Evolutionary conservation across 441 rosid species (phyloP).

Genomic region (Theobroma grandiflorum): DNA sequence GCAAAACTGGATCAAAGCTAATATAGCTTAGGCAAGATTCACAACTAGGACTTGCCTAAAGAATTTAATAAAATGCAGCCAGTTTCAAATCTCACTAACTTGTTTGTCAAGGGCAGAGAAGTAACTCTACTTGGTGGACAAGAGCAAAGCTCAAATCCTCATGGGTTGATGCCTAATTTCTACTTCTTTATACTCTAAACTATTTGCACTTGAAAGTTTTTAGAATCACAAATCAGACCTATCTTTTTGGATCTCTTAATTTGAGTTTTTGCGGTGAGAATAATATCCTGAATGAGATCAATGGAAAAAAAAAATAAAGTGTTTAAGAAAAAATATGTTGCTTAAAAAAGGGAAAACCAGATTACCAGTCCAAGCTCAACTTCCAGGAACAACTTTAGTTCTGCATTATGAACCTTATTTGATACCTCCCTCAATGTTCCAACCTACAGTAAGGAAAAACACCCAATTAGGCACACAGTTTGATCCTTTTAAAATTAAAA

Average conservation of each 20-base stretch:
- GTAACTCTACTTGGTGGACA: background rate
- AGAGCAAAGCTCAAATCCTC: background rate
- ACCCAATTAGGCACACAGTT: background rate
- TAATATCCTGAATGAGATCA: constrained; percentile 19
- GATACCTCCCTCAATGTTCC: constrained; percentile 57
- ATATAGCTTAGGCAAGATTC: background rate
- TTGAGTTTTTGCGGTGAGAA: background rate
- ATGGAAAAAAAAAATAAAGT: constrained; percentile 7
- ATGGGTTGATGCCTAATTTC: constrained; percentile 2
- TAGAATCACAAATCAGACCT: background rate
- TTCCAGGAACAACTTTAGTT: constrained; percentile 60
- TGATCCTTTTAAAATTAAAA: constrained; percentile 2
- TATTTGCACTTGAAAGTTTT: background rate
- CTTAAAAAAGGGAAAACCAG: constrained; percentile 17
- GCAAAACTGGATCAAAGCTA: background rate
- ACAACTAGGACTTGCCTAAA: background rate
- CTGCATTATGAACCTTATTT: constrained; percentile 56
- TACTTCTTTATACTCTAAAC: background rate
- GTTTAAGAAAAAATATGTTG: background rate
- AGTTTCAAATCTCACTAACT: constrained; percentile 4
- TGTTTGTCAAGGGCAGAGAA: background rate
- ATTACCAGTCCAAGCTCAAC: constrained; percentile 57
- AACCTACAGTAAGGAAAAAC: constrained; percentile 40
- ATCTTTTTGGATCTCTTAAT: background rate
- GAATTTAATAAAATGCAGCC: constrained; percentile 8